Base-by-base conservation (phyloP, 2,329 filamentous ascomycete species). In the Aureobasidium leucospermi region DNA sequence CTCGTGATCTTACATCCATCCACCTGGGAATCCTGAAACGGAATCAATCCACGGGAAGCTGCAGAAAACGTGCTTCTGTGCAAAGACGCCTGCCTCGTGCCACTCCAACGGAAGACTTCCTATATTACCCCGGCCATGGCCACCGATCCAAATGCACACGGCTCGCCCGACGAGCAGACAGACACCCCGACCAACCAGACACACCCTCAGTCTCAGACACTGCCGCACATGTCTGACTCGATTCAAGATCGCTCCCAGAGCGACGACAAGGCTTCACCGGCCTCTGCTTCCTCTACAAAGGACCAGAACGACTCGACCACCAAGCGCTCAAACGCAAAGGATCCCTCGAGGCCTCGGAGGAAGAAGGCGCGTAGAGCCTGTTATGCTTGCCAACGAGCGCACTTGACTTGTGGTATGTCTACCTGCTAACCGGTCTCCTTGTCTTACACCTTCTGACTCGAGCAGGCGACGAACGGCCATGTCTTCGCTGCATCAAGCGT, bases 321-420 rank as follows among this genome's bases (percentile, higher is more conserved):
- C 43, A 71, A 70, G 64, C 66, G 61, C 61, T 73, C 61, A 45
- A 83, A 83, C 69, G 85, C 91, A 60, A 97, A 97, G 75, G 94
- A 99, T 72, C 92, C 93, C 60, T 81, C 87, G 69, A 85, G 94
- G 62, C 93, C 94, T 16, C 82, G 92, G 67, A 85, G 94, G 69
- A 99, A 97, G 80, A 99, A 99, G 81, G 94, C 94, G 39, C 85
- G 93, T 67, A 83, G 94, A 73, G 94, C 94, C 60, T 99, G 94
- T 75, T 96, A 88, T 82, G 93, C 94, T 64, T 99, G 94, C 75
- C 94, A 99, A 77, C 83, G 93, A 75, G 94, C 94, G 64, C 94
- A 99, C 82, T 79, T 99, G 72, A 99, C 94, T 65, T 99, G 94
- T 79, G 93, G 94, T 97, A 88, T 83, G 92, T 85, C 46, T 48